Evolutionary conservation across 768 basidiomycete species (phyloP).

Genomic region (Pulveroboletus sp.): DNA sequence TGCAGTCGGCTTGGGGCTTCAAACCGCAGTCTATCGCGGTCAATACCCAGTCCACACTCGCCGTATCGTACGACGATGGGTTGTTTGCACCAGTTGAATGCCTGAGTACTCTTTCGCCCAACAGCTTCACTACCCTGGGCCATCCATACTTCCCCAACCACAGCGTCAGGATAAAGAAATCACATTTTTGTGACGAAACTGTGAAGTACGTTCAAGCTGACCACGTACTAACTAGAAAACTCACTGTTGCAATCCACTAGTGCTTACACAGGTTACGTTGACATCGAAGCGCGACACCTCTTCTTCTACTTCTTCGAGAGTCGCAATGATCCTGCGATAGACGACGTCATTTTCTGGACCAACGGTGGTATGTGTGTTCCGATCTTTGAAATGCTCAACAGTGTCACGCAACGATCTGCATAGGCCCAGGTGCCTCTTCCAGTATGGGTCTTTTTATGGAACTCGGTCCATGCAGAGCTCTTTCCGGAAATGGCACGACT

Average conservation of each 20-base stretch:
- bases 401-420: neutral
- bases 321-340: conserved; percentile 51
- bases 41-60: conserved; percentile 4
- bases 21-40: neutral
- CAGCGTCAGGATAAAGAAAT: conserved; percentile 40
- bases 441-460: conserved; percentile 73
- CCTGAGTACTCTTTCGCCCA: conserved; percentile 24
- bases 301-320: conserved; percentile 81
- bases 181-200: conserved; percentile 38
- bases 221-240: too few species aligned
- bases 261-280: conserved; percentile 66
- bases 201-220: conserved; percentile 29
- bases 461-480: conserved; percentile 69
- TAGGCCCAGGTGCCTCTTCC: conserved; percentile 50
- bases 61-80: conserved; percentile 25
- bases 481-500: conserved; percentile 45
- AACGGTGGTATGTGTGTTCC: conserved; percentile 51
- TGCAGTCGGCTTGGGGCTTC: conserved; percentile 21
- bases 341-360: conserved; percentile 61
- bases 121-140: conserved; percentile 35
- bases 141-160: conserved; percentile 47
- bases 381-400: neutral
- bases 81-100: conserved; percentile 35
- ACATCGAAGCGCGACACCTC: conserved; percentile 59
- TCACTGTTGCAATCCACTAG: conserved; percentile 23